Conservation (phyloP, 441 rosid species). For the Metrosideros polymorpha region DNA sequence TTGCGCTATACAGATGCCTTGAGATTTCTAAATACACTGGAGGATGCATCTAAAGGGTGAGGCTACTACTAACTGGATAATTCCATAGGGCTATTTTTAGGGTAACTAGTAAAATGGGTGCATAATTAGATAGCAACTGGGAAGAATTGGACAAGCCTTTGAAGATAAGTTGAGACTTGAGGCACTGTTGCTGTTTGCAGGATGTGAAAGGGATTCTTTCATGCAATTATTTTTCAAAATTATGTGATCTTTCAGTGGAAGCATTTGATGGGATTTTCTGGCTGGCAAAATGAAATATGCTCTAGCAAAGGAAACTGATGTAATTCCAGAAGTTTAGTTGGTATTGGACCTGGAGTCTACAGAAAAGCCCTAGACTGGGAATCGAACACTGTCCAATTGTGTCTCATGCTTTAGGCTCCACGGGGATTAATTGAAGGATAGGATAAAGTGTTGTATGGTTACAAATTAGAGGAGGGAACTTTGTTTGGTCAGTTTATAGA, state of each 20-base stretch:
- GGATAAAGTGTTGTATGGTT: no score
- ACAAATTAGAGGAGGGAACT: no score
- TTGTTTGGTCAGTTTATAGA: no score
- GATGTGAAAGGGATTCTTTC: not conserved
- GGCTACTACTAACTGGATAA: slow-evolving; percentile 5
- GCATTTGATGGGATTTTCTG: no score
- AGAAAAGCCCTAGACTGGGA: no score
- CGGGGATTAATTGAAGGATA: no score
- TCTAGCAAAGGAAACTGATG: no score
- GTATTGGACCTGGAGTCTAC: not conserved
- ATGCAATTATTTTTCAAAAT: not conserved
- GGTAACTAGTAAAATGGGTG: not conserved
- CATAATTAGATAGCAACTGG: not conserved
- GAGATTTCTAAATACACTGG: slow-evolving; percentile 59
- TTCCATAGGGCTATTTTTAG: not conserved
- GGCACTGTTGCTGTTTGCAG: not conserved
- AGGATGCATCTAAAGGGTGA: slow-evolving; percentile 63
- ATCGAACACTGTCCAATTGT: no score
- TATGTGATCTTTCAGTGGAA: no score
- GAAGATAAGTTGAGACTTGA: not conserved
- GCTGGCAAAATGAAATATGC: no score
- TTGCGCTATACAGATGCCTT: slow-evolving; percentile 75
- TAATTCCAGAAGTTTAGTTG: not conserved
- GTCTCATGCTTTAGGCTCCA: no score
- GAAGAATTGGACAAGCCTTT: slow-evolving; percentile 22